Percentiles rank a stretch among this genome's conserved stretches.
These are phyloP conservation scores for Serendipita sp. DNA, from an alignment of 1,284 basidiomycete species.

Conservation along the genomic window DNA sequence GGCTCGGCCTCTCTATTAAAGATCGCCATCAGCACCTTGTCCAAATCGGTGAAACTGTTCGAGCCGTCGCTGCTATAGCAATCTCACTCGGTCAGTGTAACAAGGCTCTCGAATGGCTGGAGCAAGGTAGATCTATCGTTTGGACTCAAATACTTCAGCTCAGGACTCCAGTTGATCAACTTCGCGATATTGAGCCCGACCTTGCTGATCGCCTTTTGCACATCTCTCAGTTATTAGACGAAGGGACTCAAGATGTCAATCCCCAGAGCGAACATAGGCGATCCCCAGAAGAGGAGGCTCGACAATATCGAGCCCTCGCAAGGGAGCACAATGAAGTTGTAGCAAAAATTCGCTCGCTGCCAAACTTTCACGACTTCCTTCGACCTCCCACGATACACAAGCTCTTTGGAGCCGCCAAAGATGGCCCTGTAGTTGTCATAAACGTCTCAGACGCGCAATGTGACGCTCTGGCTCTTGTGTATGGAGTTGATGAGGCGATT, in stretches of 20 bases:
- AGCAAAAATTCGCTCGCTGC: slow-evolving; percentile 5
- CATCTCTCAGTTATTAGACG: slow-evolving; percentile 5
- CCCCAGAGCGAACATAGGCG: neutral
- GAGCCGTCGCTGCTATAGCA: slow-evolving; percentile 9
- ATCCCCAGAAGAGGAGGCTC: neutral
- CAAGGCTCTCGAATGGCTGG: slow-evolving; percentile 11
- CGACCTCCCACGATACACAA: neutral
- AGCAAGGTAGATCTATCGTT: slow-evolving; percentile 11
- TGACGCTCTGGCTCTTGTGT: slow-evolving; percentile 8
- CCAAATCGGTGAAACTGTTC: neutral
- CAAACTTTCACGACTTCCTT: slow-evolving; percentile 12
- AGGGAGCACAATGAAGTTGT: slow-evolving; percentile 7
- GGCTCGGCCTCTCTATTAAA: neutral
- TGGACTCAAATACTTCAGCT: slow-evolving; percentile 10
- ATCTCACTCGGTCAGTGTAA: slow-evolving; percentile 1
- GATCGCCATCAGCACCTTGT: neutral
- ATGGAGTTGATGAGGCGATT: neutral
- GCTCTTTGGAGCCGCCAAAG: slow-evolving; percentile 4
- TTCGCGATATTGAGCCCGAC: neutral
- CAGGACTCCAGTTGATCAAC: slow-evolving; percentile 7
- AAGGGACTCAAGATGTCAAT: neutral
- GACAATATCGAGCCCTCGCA: slow-evolving; percentile 2
- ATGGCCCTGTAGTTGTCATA: slow-evolving; percentile 12
- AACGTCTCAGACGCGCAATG: slow-evolving; percentile 9
- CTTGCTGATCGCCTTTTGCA: slow-evolving; percentile 3